Conservation (phyloP, 2,329 filamentous ascomycete genomes). For the Cladosporium cucumerinum region DNA sequence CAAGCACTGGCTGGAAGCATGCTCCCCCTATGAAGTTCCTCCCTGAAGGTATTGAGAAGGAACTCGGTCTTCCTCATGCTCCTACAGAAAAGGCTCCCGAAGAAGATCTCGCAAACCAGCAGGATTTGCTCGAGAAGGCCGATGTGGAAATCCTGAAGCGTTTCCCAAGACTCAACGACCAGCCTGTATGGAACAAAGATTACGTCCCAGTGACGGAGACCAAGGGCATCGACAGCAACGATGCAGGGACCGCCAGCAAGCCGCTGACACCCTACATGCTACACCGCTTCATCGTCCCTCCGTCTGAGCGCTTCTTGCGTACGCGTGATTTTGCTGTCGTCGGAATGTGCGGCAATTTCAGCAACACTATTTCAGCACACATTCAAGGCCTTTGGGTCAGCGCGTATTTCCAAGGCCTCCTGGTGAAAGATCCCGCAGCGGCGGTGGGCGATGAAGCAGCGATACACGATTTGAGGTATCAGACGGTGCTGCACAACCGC, state of each 20-base stretch:
- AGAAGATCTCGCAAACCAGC: slow-evolving; percentile 13
- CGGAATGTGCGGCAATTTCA: slow-evolving; percentile 39
- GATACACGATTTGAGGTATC: slow-evolving; percentile 33
- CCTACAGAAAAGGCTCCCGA: slow-evolving; percentile 30
- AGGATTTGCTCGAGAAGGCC: slow-evolving; percentile 38
- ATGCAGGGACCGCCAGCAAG: neutral
- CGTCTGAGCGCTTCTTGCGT: slow-evolving; percentile 27
- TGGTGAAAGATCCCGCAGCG: slow-evolving; percentile 34
- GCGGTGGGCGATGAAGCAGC: slow-evolving; percentile 40
- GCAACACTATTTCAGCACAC: slow-evolving; percentile 38
- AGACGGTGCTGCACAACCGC: slow-evolving; percentile 56
- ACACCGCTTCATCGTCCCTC: slow-evolving; percentile 45
- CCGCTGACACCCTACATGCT: slow-evolving; percentile 33
- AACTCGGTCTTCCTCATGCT: slow-evolving; percentile 7
- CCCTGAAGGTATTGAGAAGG: slow-evolving; percentile 11
- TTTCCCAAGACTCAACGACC: slow-evolving; percentile 53
- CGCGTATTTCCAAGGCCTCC: slow-evolving; percentile 58
- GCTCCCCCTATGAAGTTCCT: slow-evolving; percentile 49
- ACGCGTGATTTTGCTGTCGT: slow-evolving; percentile 41
- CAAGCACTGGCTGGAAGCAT: slow-evolving; percentile 56
- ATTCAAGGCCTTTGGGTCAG: slow-evolving; percentile 48
- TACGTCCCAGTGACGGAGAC: slow-evolving; percentile 20
- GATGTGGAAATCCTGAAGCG: slow-evolving; percentile 51
- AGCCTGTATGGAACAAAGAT: slow-evolving; percentile 37
- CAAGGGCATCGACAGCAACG: slow-evolving; percentile 4